Evolutionary conservation across 2,329 filamentous ascomycete species (phyloP), one percentile per base, ranked within the genome.

Genomic region (Apiospora pterosperma): DNA sequence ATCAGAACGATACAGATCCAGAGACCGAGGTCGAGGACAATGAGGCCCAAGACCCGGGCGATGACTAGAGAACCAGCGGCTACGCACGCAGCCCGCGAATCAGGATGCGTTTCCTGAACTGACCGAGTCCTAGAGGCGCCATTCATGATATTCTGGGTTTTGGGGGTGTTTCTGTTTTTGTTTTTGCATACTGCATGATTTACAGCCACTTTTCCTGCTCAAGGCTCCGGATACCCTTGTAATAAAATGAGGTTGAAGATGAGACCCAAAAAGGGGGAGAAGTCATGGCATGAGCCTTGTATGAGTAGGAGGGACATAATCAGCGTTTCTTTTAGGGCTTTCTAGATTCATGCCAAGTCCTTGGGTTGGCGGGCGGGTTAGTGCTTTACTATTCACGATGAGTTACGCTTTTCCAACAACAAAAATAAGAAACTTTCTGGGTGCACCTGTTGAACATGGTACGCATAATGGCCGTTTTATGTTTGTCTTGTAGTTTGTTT

Each of bases 11-110:
- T 66, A 69, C 72, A 10, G 73, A 75, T 42, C 74, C 74, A 61
- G 76, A 73, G 63, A 77, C 78, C 36, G 76, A 75, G 52, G 73
- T 74, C 23, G 74, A 77, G 21, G 73, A 75, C 31, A 72, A 74
- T 38, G 72, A 75, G 6, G 58, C n/a, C 16, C 25, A 34, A n/a
- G 48, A 28, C 11, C 48, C 31, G 25, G 25, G 25, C 14, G 48
- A 55, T 5, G 48, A 55, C 25, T 55, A 55, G 25, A 25, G 23
- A n/a, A n/a, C n/a, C n/a, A n/a, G n/a, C n/a, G n/a, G n/a, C n/a
- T n/a, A n/a, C n/a, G n/a, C n/a, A n/a, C n/a, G n/a, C n/a, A n/a
- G n/a, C n/a, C n/a, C n/a, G n/a, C n/a, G n/a, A n/a, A n/a, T n/a
- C n/a, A n/a, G n/a, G n/a, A n/a, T n/a, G n/a, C n/a, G n/a, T n/a